phyloP scores from a whole-genome alignment of 208 protist species.

The Leishmania gerbilli region DNA sequence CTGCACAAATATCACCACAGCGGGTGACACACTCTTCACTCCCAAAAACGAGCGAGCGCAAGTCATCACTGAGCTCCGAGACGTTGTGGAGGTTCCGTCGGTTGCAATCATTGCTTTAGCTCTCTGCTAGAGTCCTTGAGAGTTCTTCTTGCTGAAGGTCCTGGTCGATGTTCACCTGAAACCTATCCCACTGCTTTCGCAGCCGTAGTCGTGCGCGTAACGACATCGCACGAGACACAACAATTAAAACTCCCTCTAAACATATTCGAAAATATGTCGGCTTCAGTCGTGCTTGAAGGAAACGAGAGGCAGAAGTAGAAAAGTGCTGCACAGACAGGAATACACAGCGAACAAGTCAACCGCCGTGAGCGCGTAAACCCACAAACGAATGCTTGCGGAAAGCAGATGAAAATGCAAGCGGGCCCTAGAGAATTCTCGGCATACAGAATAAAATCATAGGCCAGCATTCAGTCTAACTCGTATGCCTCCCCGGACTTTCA shows the following conservation, averaged over 20 bases:
- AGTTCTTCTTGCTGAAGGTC: conserved; percentile 47
- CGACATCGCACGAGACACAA: conserved; percentile 12
- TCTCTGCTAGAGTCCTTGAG: conserved; percentile 25
- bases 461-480: not conserved
- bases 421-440: not conserved
- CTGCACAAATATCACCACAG: conserved; percentile 37
- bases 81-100: conserved; percentile 37
- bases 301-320: not conserved
- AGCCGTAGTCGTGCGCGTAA: not conserved
- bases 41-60: conserved; percentile 48
- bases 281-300: not conserved
- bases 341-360: not conserved
- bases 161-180: conserved; percentile 33
- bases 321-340: not conserved
- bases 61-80: conserved; percentile 27
- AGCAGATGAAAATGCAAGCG: no score
- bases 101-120: conserved; percentile 53
- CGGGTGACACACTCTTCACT: conserved; percentile 26
- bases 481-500: no score
- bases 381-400: no score
- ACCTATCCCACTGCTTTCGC: conserved; percentile 16
- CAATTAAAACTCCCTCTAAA: not conserved
- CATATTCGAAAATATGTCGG: not conserved
- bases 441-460: not conserved
- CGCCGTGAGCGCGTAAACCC: not conserved